Conservation (phyloP, 2,329 filamentous ascomycete species). For the Botryosphaeria dothidea region DNA sequence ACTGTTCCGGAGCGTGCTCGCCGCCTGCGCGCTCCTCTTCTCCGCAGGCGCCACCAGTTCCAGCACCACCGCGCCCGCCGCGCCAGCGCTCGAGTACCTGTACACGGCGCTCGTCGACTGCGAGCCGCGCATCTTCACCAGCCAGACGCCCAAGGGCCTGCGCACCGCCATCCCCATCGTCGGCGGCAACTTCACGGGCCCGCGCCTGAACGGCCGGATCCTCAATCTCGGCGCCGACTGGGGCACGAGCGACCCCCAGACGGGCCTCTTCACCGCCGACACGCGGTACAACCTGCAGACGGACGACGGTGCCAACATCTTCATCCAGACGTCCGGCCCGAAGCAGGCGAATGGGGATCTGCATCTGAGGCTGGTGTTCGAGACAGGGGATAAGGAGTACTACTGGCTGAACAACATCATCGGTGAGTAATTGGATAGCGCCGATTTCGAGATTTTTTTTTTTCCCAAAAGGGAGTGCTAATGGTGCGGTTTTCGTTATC, state of each 20-base stretch:
- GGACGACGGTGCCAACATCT: constrained; percentile 36
- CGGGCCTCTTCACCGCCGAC: constrained; percentile 34
- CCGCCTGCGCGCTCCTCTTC: neutral
- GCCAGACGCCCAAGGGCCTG: neutral
- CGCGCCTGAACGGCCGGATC: constrained; percentile 31
- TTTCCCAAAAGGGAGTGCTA: neutral
- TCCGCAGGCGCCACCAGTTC: neutral
- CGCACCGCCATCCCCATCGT: constrained; percentile 33
- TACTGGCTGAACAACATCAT: constrained; percentile 42
- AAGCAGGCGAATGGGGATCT: constrained; percentile 29
- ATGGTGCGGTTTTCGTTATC: no score
- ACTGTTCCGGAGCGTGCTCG: neutral
- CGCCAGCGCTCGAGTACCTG: constrained; percentile 4
- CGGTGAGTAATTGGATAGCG: constrained; percentile 20
- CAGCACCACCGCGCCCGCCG: neutral
- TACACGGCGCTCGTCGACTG: constrained; percentile 17
- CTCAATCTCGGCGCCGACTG: constrained; percentile 41
- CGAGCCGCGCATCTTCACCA: neutral
- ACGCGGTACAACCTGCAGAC: constrained; percentile 40
- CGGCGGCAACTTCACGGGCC: constrained; percentile 33
- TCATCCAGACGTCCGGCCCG: constrained; percentile 35
- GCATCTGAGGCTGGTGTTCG: constrained; percentile 36
- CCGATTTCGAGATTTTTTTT: neutral
- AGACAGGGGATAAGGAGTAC: constrained; percentile 36
- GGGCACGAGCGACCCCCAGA: constrained; percentile 34